Evolutionary conservation across 257 asterid genomes (phyloP).

Genomic region (Ophiorrhiza pumila): DNA sequence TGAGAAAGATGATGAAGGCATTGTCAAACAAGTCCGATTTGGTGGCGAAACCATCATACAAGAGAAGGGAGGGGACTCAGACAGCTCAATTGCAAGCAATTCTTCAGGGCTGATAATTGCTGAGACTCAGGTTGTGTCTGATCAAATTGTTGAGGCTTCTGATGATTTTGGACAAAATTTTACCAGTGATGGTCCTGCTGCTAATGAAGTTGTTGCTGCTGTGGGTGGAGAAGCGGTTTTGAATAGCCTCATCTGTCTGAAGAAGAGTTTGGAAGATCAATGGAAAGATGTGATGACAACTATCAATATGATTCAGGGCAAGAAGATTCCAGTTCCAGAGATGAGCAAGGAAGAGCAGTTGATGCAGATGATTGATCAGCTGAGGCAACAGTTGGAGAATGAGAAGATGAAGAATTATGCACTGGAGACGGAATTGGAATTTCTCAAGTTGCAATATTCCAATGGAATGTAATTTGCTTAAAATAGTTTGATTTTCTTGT

Average conservation of each 20-base stretch:
- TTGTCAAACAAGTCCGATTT: slow-evolving; percentile 31
- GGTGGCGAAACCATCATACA: slow-evolving; percentile 31
- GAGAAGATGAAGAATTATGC: slow-evolving; percentile 51
- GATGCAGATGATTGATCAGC: slow-evolving; percentile 40
- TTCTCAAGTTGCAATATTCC: slow-evolving; percentile 38
- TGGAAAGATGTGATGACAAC: slow-evolving; percentile 41
- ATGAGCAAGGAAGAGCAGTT: slow-evolving; percentile 41
- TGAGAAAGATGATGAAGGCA: slow-evolving; percentile 21
- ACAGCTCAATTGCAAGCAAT: slow-evolving; percentile 14
- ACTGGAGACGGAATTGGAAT: slow-evolving; percentile 53
- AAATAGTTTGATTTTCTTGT: background rate
- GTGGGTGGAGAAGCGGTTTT: slow-evolving; percentile 31
- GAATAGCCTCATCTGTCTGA: slow-evolving; percentile 38
- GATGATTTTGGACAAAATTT: slow-evolving; percentile 5
- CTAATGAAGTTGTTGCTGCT: slow-evolving; percentile 7
- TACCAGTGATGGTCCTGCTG: background rate
- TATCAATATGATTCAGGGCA: slow-evolving; percentile 38
- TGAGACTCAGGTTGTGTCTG: background rate
- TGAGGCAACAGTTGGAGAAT: slow-evolving; percentile 50
- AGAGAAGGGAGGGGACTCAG: slow-evolving; percentile 25
- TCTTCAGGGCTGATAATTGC: slow-evolving; percentile 10
- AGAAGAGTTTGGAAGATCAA: slow-evolving; percentile 58
- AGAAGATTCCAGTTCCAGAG: slow-evolving; percentile 30
- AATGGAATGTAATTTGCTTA: slow-evolving; percentile 12
- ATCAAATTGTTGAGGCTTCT: slow-evolving; percentile 1